Evolutionary conservation across 225 moss, liverwort and hornwort species (phyloP), one percentile per base, ranked within the genome.

Genomic region (Polytrichum commune): DNA sequence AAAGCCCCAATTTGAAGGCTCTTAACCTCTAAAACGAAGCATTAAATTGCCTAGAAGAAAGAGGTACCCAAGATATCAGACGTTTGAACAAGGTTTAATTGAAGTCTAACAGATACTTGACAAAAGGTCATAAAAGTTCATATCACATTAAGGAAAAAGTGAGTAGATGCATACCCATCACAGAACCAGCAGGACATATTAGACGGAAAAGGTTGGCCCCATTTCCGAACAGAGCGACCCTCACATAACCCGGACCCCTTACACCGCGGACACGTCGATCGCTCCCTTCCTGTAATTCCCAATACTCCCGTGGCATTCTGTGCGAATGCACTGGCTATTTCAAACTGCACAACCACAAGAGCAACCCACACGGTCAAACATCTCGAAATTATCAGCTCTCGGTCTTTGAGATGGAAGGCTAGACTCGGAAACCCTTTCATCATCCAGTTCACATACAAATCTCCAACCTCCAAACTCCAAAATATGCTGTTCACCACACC

Each of bases 111-210:
- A 16, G 46, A 46, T 46, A 13, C 46, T 46, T 46, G 46, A 46
- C 46, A 46, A 46, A 4, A 46, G 16, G 46, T 16, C 46, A 9
- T 9, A 35, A 8, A 35, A 8, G 35, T 35, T 35, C 9, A 46
- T 46, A 4, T 13, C 3, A 46, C 13, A 3, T 46, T 13, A 16
- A 38, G 10, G 38, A 38, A 13, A 38, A 13, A 38, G 13, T 8
- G 10, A 13, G 4, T 46, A 3, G 46, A 46, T 16, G 46, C 46
- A 16, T 71, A 94, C 93, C 88, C 92, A 85, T 94, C 92, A 75
- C 90, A 90, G 73, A 94, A 94, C 85, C 86, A 88, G 79, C 90
- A 94, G 27, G 83, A 75, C 5, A 74, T 63, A 73, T 82, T 81
- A 61, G 70, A 76, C 54, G 65, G 7, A 70, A 74, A 55, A 73